A percentile compares a stretch with the other conserved stretches of the same genome.
phyloP scores from a whole-genome alignment of 2,329 filamentous ascomycete genomes.

The Alternaria burnsii region DNA sequence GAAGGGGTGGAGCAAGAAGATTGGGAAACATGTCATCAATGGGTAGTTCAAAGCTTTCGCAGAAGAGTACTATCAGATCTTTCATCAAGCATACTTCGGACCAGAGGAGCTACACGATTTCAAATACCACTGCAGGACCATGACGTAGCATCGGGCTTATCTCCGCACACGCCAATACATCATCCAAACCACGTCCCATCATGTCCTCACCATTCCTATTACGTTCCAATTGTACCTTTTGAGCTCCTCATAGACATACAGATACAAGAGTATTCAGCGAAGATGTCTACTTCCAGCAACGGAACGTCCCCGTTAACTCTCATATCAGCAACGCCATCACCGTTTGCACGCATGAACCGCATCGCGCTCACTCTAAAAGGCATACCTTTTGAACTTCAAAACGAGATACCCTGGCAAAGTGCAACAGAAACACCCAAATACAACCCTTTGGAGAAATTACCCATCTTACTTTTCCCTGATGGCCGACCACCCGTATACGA shows the following conservation, averaged over 20 bases:
- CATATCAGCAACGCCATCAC: conserved; percentile 49
- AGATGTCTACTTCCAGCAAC: neutral
- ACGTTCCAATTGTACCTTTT: neutral
- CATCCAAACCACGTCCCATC: neutral
- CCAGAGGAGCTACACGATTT: neutral
- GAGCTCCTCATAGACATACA: neutral
- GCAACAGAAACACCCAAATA: conserved; percentile 50
- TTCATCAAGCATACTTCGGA: neutral
- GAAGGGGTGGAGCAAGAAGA: neutral
- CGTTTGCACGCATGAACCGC: conserved; percentile 54
- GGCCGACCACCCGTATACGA: conserved; percentile 22
- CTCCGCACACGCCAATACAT: conserved; percentile 7
- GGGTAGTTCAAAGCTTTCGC: neutral
- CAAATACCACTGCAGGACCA: conserved; percentile 1
- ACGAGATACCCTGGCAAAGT: conserved; percentile 55
- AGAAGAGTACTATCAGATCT: neutral
- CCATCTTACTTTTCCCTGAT: conserved; percentile 46
- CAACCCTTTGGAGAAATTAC: conserved; percentile 54
- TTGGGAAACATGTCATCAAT: neutral
- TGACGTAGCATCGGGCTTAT: conserved; percentile 7
- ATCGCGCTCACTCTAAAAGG: conserved; percentile 52
- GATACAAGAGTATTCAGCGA: neutral
- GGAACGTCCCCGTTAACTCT: conserved; percentile 19
- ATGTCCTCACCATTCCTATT: neutral
- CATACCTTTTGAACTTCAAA: conserved; percentile 53